phyloP scores from a whole-genome alignment of 805 yeast genomes.

The Pichia californica region DNA sequence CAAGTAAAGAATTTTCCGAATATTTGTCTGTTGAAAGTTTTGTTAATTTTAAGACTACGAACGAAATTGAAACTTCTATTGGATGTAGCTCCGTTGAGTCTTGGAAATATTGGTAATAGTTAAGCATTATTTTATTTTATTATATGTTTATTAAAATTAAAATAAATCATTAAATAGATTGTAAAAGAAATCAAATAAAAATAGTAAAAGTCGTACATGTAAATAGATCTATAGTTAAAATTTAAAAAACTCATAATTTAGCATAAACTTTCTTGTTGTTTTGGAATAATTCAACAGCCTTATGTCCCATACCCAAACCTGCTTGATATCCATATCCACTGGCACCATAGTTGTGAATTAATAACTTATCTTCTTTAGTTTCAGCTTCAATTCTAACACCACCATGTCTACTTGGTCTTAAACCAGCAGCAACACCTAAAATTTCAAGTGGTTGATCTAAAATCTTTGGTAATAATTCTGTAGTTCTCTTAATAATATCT shows the following conservation, averaged over 20 bases:
- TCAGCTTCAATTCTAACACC: slow-evolving; percentile 68
- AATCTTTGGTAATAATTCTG: slow-evolving; percentile 45
- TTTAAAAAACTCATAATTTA: slow-evolving; percentile 3
- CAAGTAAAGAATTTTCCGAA: slow-evolving; percentile 6
- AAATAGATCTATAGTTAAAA: background rate
- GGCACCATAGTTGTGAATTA: slow-evolving; percentile 71
- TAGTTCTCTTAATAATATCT: slow-evolving; percentile 56
- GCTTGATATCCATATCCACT: slow-evolving; percentile 63
- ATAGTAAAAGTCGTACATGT: no score
- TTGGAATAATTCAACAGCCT: slow-evolving; percentile 35
- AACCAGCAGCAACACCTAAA: slow-evolving; percentile 61
- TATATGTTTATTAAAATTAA: no score
- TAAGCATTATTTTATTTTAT: no score
- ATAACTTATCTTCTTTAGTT: slow-evolving; percentile 32
- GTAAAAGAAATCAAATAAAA: no score
- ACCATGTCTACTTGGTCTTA: slow-evolving; percentile 71
- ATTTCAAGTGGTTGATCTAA: slow-evolving; percentile 41
- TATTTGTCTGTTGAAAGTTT: slow-evolving; percentile 32
- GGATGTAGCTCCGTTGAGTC: slow-evolving; percentile 36
- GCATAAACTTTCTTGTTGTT: slow-evolving; percentile 5
- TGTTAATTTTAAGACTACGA: slow-evolving; percentile 33
- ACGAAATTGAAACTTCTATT: slow-evolving; percentile 41
- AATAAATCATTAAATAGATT: no score
- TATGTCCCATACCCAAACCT: slow-evolving; percentile 53
- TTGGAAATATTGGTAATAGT: slow-evolving; percentile 62